Base-by-base conservation (phyloP, 495 filamentous ascomycete species). In the Ramalina peruviana region DNA sequence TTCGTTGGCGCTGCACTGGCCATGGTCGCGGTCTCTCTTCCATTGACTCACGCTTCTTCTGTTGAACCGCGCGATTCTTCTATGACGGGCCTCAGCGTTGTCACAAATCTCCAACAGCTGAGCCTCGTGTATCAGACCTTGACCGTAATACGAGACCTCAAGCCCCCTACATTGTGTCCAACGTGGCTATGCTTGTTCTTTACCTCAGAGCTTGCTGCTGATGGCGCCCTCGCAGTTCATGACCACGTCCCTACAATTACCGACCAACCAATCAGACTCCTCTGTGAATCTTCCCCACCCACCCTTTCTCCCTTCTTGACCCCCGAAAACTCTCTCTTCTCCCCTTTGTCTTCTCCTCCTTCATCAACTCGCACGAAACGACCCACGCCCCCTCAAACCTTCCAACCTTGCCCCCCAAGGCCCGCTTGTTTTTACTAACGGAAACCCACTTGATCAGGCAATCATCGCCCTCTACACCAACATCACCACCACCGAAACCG, bases 401-500 rank as follows among this genome's bases (percentile, higher is more conserved):
- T 25, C 23, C 23, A 25, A 6, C 3, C 1, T 25, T 25, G 23
- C 23, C 23, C 23, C 23, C 23, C 23, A 25, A 4, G 0, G 23
- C 23, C 23, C 23, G 1, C 23, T 25, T 25, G 4, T 4, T 25
- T 25, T n/a, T 19, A 4, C 38, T 40, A 6, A 40, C 5, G 19
- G 19, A 20, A 20, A 19, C 3, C 5, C 19, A 40, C 15, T 2
- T 25, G 4, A 25, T 25, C n/a, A 48, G 46, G 46, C 46, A 17
- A 48, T 48, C 23, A 33, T 38, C 16, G 46, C 46, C 16, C 6
- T 37, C 15, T 48, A 40, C 33, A 39, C 25, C 46, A 48, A 39
- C 46, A 36, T 48, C 46, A 48, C 45, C 12, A 47, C 26, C 45
- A 33, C 26, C 15, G 45, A 47, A 47, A 27, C 16, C 15, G 45